phyloP scores from a whole-genome alignment of 805 yeast species.

The Candida tibetensis region DNA sequence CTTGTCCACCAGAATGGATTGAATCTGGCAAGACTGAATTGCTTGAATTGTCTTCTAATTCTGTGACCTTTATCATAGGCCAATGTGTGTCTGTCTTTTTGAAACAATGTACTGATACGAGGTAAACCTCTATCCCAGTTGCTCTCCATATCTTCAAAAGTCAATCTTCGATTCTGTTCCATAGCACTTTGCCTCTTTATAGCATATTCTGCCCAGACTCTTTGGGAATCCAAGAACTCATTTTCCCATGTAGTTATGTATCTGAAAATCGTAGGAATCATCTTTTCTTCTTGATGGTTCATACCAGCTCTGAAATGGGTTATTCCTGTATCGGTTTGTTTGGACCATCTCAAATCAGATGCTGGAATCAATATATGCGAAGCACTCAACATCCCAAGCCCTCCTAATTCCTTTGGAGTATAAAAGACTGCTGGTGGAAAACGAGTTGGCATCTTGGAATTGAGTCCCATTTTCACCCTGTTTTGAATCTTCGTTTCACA shows the following conservation, averaged over 20 bases:
- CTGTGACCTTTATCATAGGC: slow-evolving; percentile 96
- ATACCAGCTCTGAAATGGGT: slow-evolving; percentile 94
- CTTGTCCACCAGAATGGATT: slow-evolving; percentile 98
- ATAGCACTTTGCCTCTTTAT: slow-evolving; percentile 83
- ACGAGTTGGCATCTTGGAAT: slow-evolving; percentile 97
- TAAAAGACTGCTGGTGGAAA: slow-evolving; percentile 99
- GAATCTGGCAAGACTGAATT: slow-evolving; percentile 64
- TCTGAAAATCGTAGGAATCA: slow-evolving; percentile 90
- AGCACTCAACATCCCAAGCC: slow-evolving; percentile 96
- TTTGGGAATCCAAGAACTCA: slow-evolving; percentile 87
- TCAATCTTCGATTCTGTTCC: slow-evolving; percentile 78
- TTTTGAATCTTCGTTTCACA: slow-evolving; percentile 93
- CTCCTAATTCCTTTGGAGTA: slow-evolving; percentile 96
- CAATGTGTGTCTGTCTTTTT: slow-evolving; percentile 89
- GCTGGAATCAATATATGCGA: slow-evolving; percentile 94
- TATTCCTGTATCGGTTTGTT: slow-evolving; percentile 90
- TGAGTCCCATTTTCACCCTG: slow-evolving; percentile 88
- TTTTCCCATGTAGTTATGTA: slow-evolving; percentile 96
- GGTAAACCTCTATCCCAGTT: slow-evolving; percentile 98
- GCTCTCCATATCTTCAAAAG: slow-evolving; percentile 90
- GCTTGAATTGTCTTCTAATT: slow-evolving; percentile 73
- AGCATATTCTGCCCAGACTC: slow-evolving; percentile 98
- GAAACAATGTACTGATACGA: slow-evolving; percentile 90
- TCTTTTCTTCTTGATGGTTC: slow-evolving; percentile 73
- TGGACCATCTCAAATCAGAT: slow-evolving; percentile 86